phyloP scores from a whole-genome alignment of 1,139 yeast genomes.

The Geotrichum fermentans region DNA sequence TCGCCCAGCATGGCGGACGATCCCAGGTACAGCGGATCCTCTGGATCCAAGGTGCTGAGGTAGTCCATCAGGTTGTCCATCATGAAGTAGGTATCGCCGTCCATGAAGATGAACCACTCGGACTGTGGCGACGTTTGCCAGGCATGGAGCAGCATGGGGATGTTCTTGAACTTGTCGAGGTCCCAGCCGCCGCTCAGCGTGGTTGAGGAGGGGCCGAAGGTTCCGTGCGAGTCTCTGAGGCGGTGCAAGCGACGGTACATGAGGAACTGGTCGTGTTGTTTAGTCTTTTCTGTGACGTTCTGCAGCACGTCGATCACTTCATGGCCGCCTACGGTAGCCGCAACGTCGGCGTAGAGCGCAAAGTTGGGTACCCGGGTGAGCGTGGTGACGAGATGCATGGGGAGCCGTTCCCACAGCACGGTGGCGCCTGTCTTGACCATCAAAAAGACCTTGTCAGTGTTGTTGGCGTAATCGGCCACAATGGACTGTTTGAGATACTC shows the following conservation, averaged over 20 bases:
- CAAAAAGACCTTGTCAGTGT: slow-evolving; percentile 30
- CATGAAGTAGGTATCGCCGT: slow-evolving; percentile 37
- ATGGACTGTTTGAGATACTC: slow-evolving; percentile 27
- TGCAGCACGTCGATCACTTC: slow-evolving; percentile 36
- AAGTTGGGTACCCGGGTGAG: slow-evolving; percentile 36
- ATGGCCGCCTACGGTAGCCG: slow-evolving; percentile 34
- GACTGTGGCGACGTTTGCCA: slow-evolving; percentile 30
- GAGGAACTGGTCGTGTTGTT: slow-evolving; percentile 26
- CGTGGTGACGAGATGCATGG: slow-evolving; percentile 37
- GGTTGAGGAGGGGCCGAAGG: slow-evolving; percentile 18
- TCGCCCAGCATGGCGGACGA: slow-evolving; percentile 28
- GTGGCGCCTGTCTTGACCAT: slow-evolving; percentile 40
- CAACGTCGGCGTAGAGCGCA: slow-evolving; percentile 37
- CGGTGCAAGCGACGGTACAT: slow-evolving; percentile 32
- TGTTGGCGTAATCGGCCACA: slow-evolving; percentile 29
- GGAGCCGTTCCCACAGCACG: slow-evolving; percentile 38
- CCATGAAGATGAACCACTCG: slow-evolving; percentile 40
- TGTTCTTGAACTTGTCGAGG: slow-evolving; percentile 38
- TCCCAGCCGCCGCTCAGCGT: slow-evolving; percentile 33
- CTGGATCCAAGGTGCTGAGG: slow-evolving; percentile 29
- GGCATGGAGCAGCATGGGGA: slow-evolving; percentile 40
- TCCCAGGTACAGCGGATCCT: slow-evolving; percentile 35
- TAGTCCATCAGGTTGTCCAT: slow-evolving; percentile 32
- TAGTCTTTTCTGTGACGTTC: slow-evolving; percentile 30
- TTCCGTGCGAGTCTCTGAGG: slow-evolving; percentile 27